A percentile compares a stretch with the other conserved stretches of the same genome.
These are phyloP conservation scores for Boletus coccyginus DNA, from an alignment of 768 basidiomycete species.

Conservation along the genomic window DNA sequence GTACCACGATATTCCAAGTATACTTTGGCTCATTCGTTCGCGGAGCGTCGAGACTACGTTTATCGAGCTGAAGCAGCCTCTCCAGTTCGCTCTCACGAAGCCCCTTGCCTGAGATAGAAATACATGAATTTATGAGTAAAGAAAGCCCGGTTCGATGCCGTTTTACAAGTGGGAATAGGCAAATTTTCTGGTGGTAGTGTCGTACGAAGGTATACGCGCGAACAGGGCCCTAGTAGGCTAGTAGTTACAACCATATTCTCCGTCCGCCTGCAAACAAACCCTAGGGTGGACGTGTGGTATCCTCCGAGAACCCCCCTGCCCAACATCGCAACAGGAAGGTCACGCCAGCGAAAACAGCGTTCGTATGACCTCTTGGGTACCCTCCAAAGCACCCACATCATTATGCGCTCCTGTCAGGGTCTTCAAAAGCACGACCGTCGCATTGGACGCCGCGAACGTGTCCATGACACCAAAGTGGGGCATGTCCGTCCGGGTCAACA, in stretches of 20 bases:
- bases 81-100: neutral
- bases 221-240: no score
- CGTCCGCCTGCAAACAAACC: neutral
- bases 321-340: neutral
- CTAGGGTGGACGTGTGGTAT: neutral
- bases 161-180: neutral
- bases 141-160: neutral
- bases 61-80: no score
- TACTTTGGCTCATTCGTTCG: no score
- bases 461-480: slow-evolving; percentile 51
- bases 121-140: neutral
- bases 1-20: no score
- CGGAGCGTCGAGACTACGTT: no score
- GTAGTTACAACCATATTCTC: neutral
- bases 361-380: slow-evolving; percentile 61
- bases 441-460: slow-evolving; percentile 44
- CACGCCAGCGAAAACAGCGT: slow-evolving; percentile 24
- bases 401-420: slow-evolving; percentile 59
- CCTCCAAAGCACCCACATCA: slow-evolving; percentile 57
- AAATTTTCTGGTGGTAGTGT: neutral
- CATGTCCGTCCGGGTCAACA: slow-evolving; percentile 46
- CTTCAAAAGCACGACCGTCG: slow-evolving; percentile 56
- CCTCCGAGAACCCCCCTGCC: neutral
- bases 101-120: neutral
- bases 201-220: neutral